These are phyloP conservation scores for Oemleria cerasiformis DNA, from an alignment of 306 rosid genomes.

Conservation along the genomic window DNA sequence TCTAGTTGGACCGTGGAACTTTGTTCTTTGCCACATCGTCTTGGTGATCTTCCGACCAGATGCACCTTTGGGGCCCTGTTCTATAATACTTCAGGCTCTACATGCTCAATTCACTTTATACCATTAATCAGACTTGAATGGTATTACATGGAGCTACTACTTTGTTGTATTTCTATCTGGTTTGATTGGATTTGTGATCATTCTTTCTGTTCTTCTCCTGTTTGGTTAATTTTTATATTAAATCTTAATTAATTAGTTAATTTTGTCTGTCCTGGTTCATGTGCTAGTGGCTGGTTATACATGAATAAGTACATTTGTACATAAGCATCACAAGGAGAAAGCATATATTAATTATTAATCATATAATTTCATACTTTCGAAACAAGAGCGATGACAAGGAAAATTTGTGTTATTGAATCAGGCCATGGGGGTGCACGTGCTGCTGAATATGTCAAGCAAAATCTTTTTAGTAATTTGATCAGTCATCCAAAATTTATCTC, in stretches of 20 bases:
- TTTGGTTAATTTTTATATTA: background rate
- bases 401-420: conserved; percentile 36
- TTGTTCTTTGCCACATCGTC: background rate
- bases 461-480: conserved; percentile 87
- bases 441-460: conserved; percentile 94
- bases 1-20: conserved; percentile 4
- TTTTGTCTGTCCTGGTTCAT: conserved; percentile 4
- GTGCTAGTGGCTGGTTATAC: background rate
- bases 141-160: background rate
- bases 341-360: background rate
- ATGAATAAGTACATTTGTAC: background rate
- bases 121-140: background rate
- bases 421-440: conserved; percentile 98
- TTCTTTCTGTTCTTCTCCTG: background rate
- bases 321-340: background rate
- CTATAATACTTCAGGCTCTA: background rate
- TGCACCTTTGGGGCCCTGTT: background rate
- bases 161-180: background rate
- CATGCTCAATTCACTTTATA: background rate
- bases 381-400: background rate
- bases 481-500: conserved; percentile 90
- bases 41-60: background rate
- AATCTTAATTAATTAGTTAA: background rate
- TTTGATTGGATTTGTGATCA: background rate
- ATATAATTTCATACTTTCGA: background rate